Percentiles rank a stretch among this genome's conserved stretches.
Conservation (phyloP, 2,329 filamentous ascomycete genomes). For the Aureobasidium musti region DNA sequence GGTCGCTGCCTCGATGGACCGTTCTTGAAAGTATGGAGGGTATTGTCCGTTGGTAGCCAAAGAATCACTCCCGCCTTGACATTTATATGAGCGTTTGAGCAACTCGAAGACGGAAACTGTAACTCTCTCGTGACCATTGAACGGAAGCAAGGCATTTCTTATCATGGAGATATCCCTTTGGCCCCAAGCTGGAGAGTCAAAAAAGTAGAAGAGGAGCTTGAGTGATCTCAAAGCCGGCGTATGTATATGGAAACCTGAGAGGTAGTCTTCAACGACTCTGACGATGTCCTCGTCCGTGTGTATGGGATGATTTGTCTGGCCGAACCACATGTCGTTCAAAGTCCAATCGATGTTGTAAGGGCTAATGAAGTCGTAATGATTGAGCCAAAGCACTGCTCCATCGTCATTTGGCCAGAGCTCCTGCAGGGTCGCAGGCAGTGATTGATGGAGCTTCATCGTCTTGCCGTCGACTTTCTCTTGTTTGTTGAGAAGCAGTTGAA, state of each 20-base stretch:
- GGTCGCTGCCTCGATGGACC: too few relatives aligned
- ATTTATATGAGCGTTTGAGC: not conserved
- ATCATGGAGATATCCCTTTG: not conserved
- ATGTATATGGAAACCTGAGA: not conserved
- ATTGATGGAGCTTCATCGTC: not conserved
- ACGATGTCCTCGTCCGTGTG: not conserved
- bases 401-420: slow-evolving; percentile 1
- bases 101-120: not conserved
- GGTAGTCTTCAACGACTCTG: not conserved
- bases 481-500: not conserved
- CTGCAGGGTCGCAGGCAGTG: not conserved
- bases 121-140: not conserved
- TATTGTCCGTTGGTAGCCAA: not conserved
- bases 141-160: not conserved
- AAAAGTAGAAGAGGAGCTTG: not conserved
- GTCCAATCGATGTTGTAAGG: not conserved
- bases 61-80: not conserved
- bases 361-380: not conserved
- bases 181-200: not conserved
- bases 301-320: not conserved
- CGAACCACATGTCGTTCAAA: not conserved
- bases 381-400: slow-evolving; percentile 5
- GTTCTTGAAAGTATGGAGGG: not conserved
- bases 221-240: not conserved
- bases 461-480: not conserved